Conservation (phyloP, 2,329 filamentous ascomycete genomes). For the Apiospora marii region DNA sequence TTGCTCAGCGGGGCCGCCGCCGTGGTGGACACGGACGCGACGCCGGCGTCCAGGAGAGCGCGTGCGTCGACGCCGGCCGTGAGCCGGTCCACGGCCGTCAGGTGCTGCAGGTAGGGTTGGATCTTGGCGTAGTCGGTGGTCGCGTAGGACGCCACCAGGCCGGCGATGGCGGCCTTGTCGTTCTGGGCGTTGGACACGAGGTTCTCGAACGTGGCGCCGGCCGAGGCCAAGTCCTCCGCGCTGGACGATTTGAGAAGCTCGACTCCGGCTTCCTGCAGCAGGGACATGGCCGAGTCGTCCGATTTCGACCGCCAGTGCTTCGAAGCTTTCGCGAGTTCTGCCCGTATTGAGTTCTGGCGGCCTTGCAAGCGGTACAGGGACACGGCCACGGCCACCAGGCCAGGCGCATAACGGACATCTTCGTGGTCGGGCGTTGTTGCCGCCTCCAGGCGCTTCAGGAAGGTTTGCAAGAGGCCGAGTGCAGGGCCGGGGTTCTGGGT, state of each 20-base stretch:
- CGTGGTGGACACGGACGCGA: constrained; percentile 58
- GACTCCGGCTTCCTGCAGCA: constrained; percentile 83
- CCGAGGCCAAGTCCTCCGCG: constrained; percentile 70
- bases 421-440: constrained; percentile 63
- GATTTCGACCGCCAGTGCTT: constrained; percentile 78
- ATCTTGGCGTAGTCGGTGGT: constrained; percentile 65
- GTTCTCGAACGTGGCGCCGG: constrained; percentile 79
- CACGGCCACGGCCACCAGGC: constrained; percentile 81
- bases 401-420: constrained; percentile 82
- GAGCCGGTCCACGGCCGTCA: constrained; percentile 70
- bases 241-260: constrained; percentile 81
- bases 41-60: constrained; percentile 70
- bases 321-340: constrained; percentile 80
- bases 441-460: constrained; percentile 75
- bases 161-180: constrained; percentile 77
- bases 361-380: constrained; percentile 81
- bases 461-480: constrained; percentile 76
- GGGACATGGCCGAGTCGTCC: constrained; percentile 60
- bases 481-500: constrained; percentile 77
- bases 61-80: constrained; percentile 67
- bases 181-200: constrained; percentile 71
- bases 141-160: constrained; percentile 84
- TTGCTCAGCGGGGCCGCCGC: constrained; percentile 49
- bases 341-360: constrained; percentile 74
- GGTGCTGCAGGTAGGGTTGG: constrained; percentile 59